Conservation (phyloP, 257 asterid species). For the Solanum ahanhuiri region DNA sequence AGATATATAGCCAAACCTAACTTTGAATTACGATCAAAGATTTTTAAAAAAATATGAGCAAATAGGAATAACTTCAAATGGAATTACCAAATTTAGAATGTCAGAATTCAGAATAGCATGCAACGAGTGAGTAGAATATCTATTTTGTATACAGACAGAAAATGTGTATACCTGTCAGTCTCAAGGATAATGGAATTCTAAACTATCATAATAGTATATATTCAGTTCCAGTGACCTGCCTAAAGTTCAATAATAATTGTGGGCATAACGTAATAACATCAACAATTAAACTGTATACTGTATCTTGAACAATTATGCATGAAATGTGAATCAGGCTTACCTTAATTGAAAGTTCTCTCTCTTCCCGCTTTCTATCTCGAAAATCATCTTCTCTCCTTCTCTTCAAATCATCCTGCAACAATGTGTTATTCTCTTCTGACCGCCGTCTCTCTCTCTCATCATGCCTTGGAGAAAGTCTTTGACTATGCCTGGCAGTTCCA, state of each 20-base stretch:
- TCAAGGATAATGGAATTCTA: background rate
- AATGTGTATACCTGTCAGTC: background rate
- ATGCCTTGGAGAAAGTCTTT: constrained; percentile 87
- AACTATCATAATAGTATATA: background rate
- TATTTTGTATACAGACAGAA: background rate
- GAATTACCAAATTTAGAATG: background rate
- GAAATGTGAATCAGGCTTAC: constrained; percentile 21
- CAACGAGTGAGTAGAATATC: background rate
- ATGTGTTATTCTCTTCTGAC: constrained; percentile 73
- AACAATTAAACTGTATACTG: background rate
- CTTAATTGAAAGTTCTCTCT: constrained; percentile 64
- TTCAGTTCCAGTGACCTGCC: background rate
- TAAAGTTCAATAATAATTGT: background rate
- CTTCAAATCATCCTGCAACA: constrained; percentile 70
- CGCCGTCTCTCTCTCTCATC: constrained; percentile 90
- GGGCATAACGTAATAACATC: background rate
- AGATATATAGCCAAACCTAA: background rate
- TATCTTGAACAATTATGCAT: background rate
- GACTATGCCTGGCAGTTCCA: constrained; percentile 68
- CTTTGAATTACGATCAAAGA: background rate
- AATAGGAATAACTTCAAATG: background rate
- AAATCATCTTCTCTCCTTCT: constrained; percentile 91
- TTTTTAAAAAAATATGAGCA: background rate
- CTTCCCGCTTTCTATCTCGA: constrained; percentile 93
- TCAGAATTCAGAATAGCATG: background rate